Conservation (phyloP, 2,329 filamentous ascomycete genomes). For the Fusarium nisikadoi region DNA sequence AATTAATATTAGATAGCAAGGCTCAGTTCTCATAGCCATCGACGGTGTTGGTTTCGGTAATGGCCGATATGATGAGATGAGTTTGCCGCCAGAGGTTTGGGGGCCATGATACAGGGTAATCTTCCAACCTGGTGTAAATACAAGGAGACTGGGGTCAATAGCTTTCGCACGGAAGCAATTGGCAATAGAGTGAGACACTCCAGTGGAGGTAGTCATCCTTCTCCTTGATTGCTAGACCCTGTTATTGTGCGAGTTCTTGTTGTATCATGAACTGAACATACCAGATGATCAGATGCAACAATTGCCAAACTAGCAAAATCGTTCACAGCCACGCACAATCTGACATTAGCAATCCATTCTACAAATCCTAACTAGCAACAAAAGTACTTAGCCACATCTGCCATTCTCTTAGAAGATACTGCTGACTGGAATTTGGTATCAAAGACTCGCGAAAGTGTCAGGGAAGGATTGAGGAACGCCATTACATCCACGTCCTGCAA, state of each 20-base stretch:
- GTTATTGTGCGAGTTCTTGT: neutral
- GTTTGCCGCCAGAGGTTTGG: neutral
- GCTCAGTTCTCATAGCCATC: neutral
- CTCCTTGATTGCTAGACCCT: neutral
- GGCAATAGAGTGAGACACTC: neutral
- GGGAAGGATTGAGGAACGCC: rapidly evolving
- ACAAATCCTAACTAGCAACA: neutral
- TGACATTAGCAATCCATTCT: neutral
- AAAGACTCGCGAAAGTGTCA: neutral
- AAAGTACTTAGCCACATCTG: neutral
- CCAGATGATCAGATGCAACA: rapidly evolving
- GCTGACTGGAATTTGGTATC: neutral
- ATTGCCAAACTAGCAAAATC: neutral
- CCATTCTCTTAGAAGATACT: rapidly evolving
- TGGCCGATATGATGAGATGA: neutral
- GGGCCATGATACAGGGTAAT: neutral
- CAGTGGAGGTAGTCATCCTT: rapidly evolving
- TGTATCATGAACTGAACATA: neutral
- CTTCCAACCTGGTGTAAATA: too few species aligned
- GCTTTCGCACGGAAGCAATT: neutral
- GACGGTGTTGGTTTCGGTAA: neutral
- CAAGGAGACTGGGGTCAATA: neutral
- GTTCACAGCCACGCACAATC: neutral
- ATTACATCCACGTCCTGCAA: neutral
- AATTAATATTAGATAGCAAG: neutral